These are phyloP conservation scores for Juncus effusus DNA, from an alignment of 176 grass and related monocot species.

Conservation along the genomic window DNA sequence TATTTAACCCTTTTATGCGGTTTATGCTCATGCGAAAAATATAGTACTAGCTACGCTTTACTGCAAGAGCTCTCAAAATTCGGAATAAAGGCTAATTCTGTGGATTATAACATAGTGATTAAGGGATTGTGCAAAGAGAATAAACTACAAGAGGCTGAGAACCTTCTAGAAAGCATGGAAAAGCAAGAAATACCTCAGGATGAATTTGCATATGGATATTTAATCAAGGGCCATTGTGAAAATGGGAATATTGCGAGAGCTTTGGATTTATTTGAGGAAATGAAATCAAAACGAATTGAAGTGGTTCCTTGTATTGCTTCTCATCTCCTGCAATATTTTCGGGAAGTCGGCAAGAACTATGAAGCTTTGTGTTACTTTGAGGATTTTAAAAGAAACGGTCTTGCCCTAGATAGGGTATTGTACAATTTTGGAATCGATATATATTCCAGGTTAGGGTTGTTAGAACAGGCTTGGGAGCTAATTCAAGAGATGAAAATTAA, in stretches of 20 bases:
- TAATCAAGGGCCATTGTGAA: constrained; percentile 59
- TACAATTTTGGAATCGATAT: constrained; percentile 64
- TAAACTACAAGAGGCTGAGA: constrained; percentile 60
- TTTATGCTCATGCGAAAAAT: constrained; percentile 43
- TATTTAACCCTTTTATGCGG: constrained; percentile 49
- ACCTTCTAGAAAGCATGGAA: constrained; percentile 53
- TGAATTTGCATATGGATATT: constrained; percentile 49
- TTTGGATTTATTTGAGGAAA: constrained; percentile 51
- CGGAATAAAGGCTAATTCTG: constrained; percentile 31
- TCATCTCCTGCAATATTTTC: constrained; percentile 48
- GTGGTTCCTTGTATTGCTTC: constrained; percentile 39
- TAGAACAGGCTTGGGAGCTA: constrained; percentile 53
- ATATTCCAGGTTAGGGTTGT: constrained; percentile 50
- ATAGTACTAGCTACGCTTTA: constrained; percentile 36
- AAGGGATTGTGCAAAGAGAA: constrained; percentile 60
- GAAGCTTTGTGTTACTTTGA: constrained; percentile 45
- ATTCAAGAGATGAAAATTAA: constrained; percentile 58
- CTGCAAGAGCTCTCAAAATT: constrained; percentile 40
- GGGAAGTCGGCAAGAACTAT: constrained; percentile 41
- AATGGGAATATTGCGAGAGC: constrained; percentile 44
- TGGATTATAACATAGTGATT: constrained; percentile 70
- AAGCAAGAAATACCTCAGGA: constrained; percentile 33
- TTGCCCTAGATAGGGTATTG: constrained; percentile 50
- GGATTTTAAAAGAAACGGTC: constrained; percentile 32
- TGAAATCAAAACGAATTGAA: constrained; percentile 49